Base-by-base conservation (phyloP, 1,284 basidiomycete species). In the Mycosarcoma maydis region DNA sequence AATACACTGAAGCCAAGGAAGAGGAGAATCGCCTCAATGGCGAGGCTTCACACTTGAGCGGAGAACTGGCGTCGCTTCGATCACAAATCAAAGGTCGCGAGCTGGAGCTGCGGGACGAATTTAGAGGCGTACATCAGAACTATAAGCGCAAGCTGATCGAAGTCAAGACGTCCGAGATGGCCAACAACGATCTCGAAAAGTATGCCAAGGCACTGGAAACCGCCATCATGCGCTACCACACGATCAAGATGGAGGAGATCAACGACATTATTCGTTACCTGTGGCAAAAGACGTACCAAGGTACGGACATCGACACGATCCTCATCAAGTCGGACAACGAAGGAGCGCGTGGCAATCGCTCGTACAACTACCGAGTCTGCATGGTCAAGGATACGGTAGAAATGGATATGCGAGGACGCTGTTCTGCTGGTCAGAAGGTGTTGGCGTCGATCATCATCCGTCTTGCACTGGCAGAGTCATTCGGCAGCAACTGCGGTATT, bases 231-330 rank as follows among this genome's bases (percentile, higher is more conserved):
- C 92, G 92, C 82, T 99, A 96, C 80, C 96, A 99, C 80, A 85
- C 90, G n/a, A 87, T 97, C 78, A 99, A 99, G 84, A 98, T 99
- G 96, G 92, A 94, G 82, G 96, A 99, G 85, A 94, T 99, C 78
- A 99, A 99, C 78, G 96, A 88, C 89, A 90, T 55, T 93, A 80
- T 81, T 30, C 71, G 72, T 16, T 76, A 77, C 39, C 83, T 98
- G 2, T 99, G 96, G 96, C 94, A 92, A 80, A 95, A 94, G 85
- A 98, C 95, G 1, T 98, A 99, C 83, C 95, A 98, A 82, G 96
- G 96, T 67, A 98, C 80, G 91, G 95, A 99, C 84, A 98, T 99
- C 77, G 96, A 99, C 83, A 92, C 92, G 17, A 97, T 99, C 76
- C 90, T 91, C 81, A 96, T 99, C 80, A 88, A 90, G 53, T 96